phyloP scores from a whole-genome alignment of 371 early-diverging fungal species.

The Neoconidiobolus thromboides region DNA sequence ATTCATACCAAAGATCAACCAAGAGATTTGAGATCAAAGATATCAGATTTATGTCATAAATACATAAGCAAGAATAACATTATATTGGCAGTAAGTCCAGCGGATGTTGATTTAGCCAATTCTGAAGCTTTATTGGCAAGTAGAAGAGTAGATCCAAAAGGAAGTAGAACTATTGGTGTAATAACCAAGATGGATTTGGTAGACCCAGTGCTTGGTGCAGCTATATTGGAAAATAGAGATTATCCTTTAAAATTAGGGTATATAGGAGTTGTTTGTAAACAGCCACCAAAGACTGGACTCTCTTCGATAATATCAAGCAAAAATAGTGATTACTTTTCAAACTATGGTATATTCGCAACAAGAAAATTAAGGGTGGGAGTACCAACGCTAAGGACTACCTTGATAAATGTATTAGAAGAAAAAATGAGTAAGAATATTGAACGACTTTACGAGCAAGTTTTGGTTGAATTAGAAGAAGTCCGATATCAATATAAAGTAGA shows the following conservation, averaged over 20 bases:
- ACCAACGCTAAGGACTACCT: conserved; percentile 48
- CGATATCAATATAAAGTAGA: conserved; percentile 95
- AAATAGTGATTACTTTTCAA: conserved; percentile 36
- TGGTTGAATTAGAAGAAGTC: conserved; percentile 80
- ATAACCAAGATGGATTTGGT: conserved; percentile 98
- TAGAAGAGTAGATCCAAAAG: conserved; percentile 84
- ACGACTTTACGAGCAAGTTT: conserved; percentile 71
- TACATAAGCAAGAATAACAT: conserved; percentile 89
- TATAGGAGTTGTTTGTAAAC: conserved; percentile 91
- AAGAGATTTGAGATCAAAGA: conserved; percentile 70
- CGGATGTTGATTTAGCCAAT: conserved; percentile 97
- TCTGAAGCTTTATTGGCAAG: conserved; percentile 91
- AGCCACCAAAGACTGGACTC: conserved; percentile 11
- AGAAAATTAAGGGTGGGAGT: conserved; percentile 65
- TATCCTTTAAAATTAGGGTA: conserved; percentile 93
- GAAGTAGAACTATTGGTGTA: conserved; percentile 92
- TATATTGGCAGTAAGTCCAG: conserved; percentile 93
- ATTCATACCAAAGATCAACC: conserved; percentile 92
- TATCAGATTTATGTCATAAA: conserved; percentile 80
- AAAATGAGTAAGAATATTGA: conserved; percentile 74
- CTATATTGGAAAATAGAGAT: conserved; percentile 71
- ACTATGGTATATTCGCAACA: conserved; percentile 34
- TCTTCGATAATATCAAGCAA: conserved; percentile 12
- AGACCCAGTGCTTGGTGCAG: conserved; percentile 60
- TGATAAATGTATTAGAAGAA: conserved; percentile 78